Evolutionary conservation across 495 filamentous ascomycete genomes (phyloP), one percentile per base, ranked within the genome.

Genomic region (Penicillium herquei): DNA sequence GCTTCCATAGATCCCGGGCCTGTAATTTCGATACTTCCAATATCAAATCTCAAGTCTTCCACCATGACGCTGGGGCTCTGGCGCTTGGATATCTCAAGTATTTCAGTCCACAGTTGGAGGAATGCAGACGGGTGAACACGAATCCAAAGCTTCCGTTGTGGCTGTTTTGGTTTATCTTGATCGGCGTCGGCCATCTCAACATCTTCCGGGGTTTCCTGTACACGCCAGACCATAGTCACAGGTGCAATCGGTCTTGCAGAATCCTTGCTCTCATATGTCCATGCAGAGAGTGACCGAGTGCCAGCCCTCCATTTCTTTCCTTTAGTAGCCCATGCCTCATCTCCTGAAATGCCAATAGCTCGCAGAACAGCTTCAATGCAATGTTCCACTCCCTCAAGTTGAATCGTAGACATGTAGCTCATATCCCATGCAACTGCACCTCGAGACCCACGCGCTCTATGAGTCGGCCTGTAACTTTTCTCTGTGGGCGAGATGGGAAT

Each of bases 31-130:
- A 98, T 93, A 65, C 91, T 96, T 42, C 94, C 94, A 68, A 98
- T 87, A 61, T 98, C 92, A 63, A 91, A 98, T 3, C 94, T 84
- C 12, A 98, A 68, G 65, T 98, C 94, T 65, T 96, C 90, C n/a
- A 96, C 66, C 52, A 83, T 84, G 17, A 93, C 83, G 9, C 75
- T 77, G 5, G 90, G 89, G 32, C 81, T 84, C 65, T 92, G 87
- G 44, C 79, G 75, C 63, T 90, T 92, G 10, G 83, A 80, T 7
- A 88, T 64, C 34, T 77, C 79, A 39, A 92, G 65, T n/a, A 96
- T 59, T 59, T 89, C 84, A 18, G 87, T 83, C 85, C 94, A 98
- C 0, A 88, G 60, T 61, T 96, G 88, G 14, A 89, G 70, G 69
- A 98, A 98, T 21, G 87, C 89, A 16, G 94, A 90, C 0, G 94